These are phyloP conservation scores for Polyplosphaeria fusca DNA, from an alignment of 495 filamentous ascomycete genomes.

Conservation along the genomic window DNA sequence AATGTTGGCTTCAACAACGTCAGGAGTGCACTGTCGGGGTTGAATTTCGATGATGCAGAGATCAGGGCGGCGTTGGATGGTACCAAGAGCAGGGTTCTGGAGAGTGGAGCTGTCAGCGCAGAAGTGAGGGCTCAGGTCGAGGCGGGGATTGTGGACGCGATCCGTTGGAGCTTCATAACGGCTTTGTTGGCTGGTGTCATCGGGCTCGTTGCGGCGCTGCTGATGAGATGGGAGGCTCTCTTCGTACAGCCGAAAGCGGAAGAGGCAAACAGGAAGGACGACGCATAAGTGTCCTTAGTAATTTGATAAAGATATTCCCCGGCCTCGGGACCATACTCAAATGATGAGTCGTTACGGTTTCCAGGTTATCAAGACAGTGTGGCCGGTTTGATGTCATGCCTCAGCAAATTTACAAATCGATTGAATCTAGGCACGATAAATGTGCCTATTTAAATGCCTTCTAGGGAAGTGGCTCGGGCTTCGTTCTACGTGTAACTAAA, in stretches of 20 bases:
- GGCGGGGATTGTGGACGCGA: conserved; percentile 30
- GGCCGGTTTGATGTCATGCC: too few relatives aligned
- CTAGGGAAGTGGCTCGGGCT: too few relatives aligned
- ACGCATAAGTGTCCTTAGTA: neutral
- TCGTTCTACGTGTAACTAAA: too few relatives aligned
- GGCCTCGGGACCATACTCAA: neutral
- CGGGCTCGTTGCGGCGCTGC: conserved; percentile 6
- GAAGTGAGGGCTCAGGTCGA: conserved; percentile 16
- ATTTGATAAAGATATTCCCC: neutral
- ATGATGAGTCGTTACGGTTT: too few relatives aligned
- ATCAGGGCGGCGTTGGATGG: conserved; percentile 28
- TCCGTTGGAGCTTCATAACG: conserved; percentile 34
- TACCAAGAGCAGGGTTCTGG: conserved; percentile 28
- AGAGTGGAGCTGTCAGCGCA: neutral
- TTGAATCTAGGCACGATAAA: too few relatives aligned
- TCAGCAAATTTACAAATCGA: too few relatives aligned
- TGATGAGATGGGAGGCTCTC: conserved; percentile 34
- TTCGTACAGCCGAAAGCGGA: conserved; percentile 21
- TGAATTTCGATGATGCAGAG: conserved; percentile 9
- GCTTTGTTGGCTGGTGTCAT: conserved; percentile 28
- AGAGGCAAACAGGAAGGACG: neutral
- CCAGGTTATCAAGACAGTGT: too few relatives aligned
- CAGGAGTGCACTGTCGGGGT: conserved; percentile 12
- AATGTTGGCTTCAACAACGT: conserved; percentile 26
- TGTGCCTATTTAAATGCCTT: too few relatives aligned